These are phyloP conservation scores for Beauveria australis DNA, from an alignment of 2,329 filamentous ascomycete genomes.

Conservation along the genomic window DNA sequence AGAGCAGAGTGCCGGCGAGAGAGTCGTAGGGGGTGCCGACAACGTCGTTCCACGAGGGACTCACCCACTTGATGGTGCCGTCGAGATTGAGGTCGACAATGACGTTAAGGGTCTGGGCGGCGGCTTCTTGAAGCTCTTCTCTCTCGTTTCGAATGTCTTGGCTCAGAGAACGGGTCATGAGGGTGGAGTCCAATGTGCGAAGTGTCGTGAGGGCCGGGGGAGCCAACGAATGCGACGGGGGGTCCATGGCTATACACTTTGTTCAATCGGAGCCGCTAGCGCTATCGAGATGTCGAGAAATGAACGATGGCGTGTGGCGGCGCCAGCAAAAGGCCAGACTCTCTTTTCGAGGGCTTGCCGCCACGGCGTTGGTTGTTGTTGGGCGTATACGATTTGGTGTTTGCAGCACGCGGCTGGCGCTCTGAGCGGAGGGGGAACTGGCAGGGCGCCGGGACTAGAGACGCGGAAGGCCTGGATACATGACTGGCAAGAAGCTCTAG, in stretches of 20 bases:
- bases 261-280: constrained; percentile 4
- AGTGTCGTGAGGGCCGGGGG: constrained; percentile 47
- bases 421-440: constrained; percentile 19
- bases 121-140: constrained; percentile 88
- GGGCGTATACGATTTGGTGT: background rate
- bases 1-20: constrained; percentile 68
- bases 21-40: constrained; percentile 69
- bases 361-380: background rate
- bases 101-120: constrained; percentile 92
- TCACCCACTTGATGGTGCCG: constrained; percentile 89
- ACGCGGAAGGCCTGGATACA: constrained; percentile 35
- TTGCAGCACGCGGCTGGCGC: constrained; percentile 8
- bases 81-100: constrained; percentile 91
- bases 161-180: constrained; percentile 63
- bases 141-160: constrained; percentile 88
- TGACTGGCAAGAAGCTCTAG: constrained; percentile 25
- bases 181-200: constrained; percentile 37
- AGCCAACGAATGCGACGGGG: constrained; percentile 31
- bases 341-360: background rate
- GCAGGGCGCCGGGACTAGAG: constrained; percentile 42
- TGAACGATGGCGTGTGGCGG: background rate
- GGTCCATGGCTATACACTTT: constrained; percentile 34
- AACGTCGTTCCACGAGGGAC: constrained; percentile 89
- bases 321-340: background rate
- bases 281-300: background rate